Conservation (phyloP, 1,284 basidiomycete species). For the Mrakiaceae sp. region DNA sequence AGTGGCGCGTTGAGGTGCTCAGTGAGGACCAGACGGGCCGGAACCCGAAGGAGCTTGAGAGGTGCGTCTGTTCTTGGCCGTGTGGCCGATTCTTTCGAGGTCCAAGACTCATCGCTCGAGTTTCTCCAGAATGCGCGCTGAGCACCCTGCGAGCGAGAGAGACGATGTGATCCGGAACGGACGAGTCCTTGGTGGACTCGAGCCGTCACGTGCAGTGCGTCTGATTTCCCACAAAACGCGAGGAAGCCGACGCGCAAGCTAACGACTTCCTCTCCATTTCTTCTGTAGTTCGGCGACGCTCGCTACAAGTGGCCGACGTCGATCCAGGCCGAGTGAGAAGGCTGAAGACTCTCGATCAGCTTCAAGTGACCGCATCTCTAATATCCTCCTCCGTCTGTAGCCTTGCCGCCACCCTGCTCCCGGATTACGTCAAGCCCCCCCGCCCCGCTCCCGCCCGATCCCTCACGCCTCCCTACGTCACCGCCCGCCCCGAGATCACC, state of each 20-base stretch:
- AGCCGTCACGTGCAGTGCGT: slow-evolving; percentile 77
- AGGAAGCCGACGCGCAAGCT: no score
- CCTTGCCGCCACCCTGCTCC: slow-evolving; percentile 52
- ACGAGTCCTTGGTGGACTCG: slow-evolving; percentile 80
- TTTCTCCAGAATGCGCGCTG: slow-evolving; percentile 58
- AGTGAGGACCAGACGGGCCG: slow-evolving; percentile 92
- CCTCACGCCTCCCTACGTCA: slow-evolving; percentile 92
- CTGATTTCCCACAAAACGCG: neutral
- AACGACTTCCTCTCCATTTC: slow-evolving; percentile 19
- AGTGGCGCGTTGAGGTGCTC: slow-evolving; percentile 83
- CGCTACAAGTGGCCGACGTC: slow-evolving; percentile 67
- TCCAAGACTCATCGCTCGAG: no score
- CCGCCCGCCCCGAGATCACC: slow-evolving; percentile 76
- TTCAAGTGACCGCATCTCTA: no score
- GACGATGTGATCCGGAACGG: slow-evolving; percentile 73
- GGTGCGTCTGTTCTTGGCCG: slow-evolving; percentile 21
- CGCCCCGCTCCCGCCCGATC: slow-evolving; percentile 49
- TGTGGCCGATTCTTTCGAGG: no score
- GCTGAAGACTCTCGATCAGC: no score
- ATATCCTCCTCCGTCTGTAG: slow-evolving; percentile 31
- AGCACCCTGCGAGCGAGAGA: slow-evolving; percentile 76
- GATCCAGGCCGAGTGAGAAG: slow-evolving; percentile 56
- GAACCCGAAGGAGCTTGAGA: slow-evolving; percentile 63
- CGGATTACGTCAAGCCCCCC: slow-evolving; percentile 49
- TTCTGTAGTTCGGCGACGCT: slow-evolving; percentile 57